Evolutionary conservation across 2,329 filamentous ascomycete genomes (phyloP).

Genomic region (Thermoascus crustaceus): DNA sequence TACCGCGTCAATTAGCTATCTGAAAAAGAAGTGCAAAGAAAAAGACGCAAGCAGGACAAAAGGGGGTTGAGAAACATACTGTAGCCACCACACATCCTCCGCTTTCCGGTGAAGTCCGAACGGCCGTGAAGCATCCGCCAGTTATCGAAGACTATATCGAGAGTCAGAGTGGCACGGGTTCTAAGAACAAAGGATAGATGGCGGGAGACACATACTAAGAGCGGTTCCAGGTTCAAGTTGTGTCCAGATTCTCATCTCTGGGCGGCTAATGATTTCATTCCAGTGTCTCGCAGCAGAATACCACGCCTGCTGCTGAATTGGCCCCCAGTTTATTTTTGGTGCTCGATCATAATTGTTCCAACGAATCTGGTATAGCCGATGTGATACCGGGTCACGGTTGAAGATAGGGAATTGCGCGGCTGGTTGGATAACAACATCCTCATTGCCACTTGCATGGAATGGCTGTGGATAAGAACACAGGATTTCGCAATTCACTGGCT

Average conservation of each 20-base stretch:
- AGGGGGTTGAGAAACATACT: no score
- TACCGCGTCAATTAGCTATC: conserved; percentile 8
- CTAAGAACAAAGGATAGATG: no score
- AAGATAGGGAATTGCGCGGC: conserved; percentile 64
- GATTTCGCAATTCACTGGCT: conserved; percentile 48
- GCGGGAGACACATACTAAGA: conserved; percentile 51
- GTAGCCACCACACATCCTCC: conserved; percentile 86
- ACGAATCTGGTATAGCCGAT: conserved; percentile 55
- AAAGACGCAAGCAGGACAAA: no score
- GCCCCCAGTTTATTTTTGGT: conserved; percentile 49
- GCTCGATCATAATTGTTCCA: conserved; percentile 94
- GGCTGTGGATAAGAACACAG: conserved; percentile 54
- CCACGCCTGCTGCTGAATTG: conserved; percentile 53
- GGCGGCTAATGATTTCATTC: conserved; percentile 58
- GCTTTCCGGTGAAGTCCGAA: conserved; percentile 69
- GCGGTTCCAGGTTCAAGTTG: conserved; percentile 72
- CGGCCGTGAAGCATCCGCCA: conserved; percentile 90
- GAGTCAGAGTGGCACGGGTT: no score
- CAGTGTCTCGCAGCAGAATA: conserved; percentile 73
- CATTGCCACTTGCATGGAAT: conserved; percentile 80
- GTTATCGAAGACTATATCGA: conserved; percentile 73
- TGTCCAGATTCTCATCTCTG: conserved; percentile 65
- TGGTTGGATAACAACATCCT: conserved; percentile 71
- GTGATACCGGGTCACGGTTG: conserved; percentile 44
- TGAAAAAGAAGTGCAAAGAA: conserved; percentile 5